A percentile compares a stretch with the other conserved stretches of the same genome.
Conservation (phyloP, 1,284 basidiomycete genomes). For the Coriolopsis trogii region DNA sequence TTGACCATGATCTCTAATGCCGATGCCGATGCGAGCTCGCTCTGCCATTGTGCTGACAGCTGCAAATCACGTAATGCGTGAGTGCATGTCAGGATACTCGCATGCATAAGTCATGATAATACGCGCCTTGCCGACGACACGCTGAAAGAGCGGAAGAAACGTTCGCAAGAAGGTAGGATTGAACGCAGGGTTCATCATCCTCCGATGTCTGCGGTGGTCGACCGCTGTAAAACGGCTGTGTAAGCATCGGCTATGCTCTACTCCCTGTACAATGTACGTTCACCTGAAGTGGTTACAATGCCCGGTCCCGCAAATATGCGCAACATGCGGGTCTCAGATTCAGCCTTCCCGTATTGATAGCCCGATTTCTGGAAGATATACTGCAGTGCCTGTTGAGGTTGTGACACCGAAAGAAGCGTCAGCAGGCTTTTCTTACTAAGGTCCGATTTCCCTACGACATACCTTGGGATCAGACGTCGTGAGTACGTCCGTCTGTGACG, state of each 20-base stretch:
- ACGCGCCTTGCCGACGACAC: slow-evolving; percentile 11
- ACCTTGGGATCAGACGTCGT: slow-evolving; percentile 29
- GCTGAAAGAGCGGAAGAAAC: slow-evolving; percentile 28
- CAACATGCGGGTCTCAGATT: too few relatives aligned
- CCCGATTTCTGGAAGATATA: too few relatives aligned
- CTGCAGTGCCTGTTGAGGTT: too few relatives aligned
- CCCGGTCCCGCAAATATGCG: neutral
- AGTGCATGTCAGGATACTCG: neutral
- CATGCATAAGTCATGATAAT: neutral
- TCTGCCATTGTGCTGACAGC: slow-evolving; percentile 20
- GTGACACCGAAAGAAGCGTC: neutral
- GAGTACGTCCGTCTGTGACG: slow-evolving; percentile 11
- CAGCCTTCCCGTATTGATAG: too few relatives aligned
- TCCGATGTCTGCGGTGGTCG: slow-evolving; percentile 31
- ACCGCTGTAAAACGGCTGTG: slow-evolving; percentile 29
- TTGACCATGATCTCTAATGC: slow-evolving; percentile 6
- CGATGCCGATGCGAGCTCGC: slow-evolving; percentile 7
- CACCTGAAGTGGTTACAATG: slow-evolving; percentile 1
- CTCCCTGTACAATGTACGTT: slow-evolving; percentile 32
- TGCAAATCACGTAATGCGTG: neutral
- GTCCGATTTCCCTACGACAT: neutral
- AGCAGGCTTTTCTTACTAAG: neutral
- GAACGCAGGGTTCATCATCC: slow-evolving; percentile 35
- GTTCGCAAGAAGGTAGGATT: slow-evolving; percentile 27
- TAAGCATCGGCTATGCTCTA: slow-evolving; percentile 26